phyloP scores from a whole-genome alignment of 2,329 filamentous ascomycete genomes.

The Phialemoniopsis sp. region DNA sequence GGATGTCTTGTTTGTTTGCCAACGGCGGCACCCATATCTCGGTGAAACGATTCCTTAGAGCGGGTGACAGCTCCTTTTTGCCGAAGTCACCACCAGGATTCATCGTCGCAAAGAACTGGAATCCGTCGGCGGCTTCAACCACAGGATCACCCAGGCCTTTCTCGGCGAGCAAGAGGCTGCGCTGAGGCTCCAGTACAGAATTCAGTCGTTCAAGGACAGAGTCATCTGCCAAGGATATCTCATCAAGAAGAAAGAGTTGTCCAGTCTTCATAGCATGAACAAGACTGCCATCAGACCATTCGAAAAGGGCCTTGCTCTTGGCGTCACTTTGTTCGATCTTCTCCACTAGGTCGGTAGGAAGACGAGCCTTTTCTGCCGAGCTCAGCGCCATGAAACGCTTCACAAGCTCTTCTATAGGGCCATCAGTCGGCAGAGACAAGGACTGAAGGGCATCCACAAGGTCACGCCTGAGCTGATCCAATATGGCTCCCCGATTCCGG shows the following conservation, averaged over 20 bases:
- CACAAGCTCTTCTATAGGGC: constrained; percentile 51
- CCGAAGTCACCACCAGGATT: constrained; percentile 98
- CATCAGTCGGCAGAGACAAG: constrained; percentile 26
- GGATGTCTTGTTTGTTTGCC: constrained; percentile 78
- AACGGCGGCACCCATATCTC: constrained; percentile 97
- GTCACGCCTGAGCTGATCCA: constrained; percentile 61
- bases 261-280: constrained; percentile 91
- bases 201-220: constrained; percentile 95
- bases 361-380: constrained; percentile 30
- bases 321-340: constrained; percentile 43
- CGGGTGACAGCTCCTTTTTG: constrained; percentile 94
- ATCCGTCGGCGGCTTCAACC: constrained; percentile 70
- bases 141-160: constrained; percentile 85
- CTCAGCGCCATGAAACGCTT: constrained; percentile 52
- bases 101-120: constrained; percentile 98
- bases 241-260: constrained; percentile 89
- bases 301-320: constrained; percentile 81
- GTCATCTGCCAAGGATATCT: constrained; percentile 96
- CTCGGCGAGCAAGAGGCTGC: constrained; percentile 85
- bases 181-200: constrained; percentile 86
- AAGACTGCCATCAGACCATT: constrained; percentile 93
- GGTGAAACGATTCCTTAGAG: constrained; percentile 91
- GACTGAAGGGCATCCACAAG: constrained; percentile 42
- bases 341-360: constrained; percentile 44
- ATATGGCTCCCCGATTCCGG: constrained; percentile 73